phyloP scores from a whole-genome alignment of 768 basidiomycete genomes.

The Phanerochaete carnosa region DNA sequence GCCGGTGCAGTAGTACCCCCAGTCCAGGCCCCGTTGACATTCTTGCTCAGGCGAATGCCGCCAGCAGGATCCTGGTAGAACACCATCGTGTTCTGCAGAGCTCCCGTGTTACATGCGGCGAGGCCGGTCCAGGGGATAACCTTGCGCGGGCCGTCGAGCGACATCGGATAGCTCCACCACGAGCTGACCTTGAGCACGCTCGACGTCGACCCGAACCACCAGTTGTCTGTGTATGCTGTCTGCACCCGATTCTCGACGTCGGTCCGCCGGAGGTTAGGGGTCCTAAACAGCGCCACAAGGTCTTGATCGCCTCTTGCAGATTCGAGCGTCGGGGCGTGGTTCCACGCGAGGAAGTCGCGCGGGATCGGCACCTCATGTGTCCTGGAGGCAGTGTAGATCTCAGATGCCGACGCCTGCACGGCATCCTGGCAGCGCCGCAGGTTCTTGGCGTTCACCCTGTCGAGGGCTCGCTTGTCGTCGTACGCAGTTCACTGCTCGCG shows the following conservation, averaged over 20 bases:
- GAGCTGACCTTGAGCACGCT: slow-evolving; percentile 2
- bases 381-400: slow-evolving; percentile 12
- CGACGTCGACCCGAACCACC: slow-evolving; percentile 3
- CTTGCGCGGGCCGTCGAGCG: slow-evolving; percentile 1
- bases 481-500: slow-evolving; percentile 9
- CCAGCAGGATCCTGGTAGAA: no score
- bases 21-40: no score
- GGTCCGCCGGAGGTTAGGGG: slow-evolving; percentile 3
- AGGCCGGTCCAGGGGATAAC: slow-evolving; percentile 1
- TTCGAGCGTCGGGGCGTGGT: slow-evolving; percentile 11
- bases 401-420: slow-evolving; percentile 14
- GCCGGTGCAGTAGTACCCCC: no score
- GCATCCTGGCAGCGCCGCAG: slow-evolving; percentile 12
- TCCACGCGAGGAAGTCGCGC: slow-evolving; percentile 8
- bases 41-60: no score
- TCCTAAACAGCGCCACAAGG: slow-evolving; percentile 11
- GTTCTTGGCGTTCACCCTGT: slow-evolving; percentile 1
- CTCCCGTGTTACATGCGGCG: neutral
- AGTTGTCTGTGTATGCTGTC: neutral
- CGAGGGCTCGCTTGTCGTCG: slow-evolving; percentile 14
- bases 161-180: slow-evolving; percentile 7
- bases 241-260: neutral
- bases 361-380: neutral
- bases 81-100: no score
- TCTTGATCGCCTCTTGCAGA: slow-evolving; percentile 9